phyloP scores from a whole-genome alignment of 495 filamentous ascomycete species.

The Neurospora tetrasperma region DNA sequence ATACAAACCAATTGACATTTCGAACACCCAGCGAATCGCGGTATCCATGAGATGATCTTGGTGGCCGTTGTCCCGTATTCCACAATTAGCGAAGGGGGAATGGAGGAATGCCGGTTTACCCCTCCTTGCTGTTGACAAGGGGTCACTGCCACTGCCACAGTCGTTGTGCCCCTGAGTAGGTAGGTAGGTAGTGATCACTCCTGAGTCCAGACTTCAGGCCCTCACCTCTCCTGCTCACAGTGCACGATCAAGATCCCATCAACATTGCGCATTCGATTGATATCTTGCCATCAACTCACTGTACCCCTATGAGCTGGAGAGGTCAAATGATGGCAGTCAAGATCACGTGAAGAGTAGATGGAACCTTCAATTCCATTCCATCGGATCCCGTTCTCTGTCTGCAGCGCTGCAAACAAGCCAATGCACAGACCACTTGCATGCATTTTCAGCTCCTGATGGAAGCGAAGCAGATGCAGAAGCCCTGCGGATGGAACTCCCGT shows the following conservation, averaged over 20 bases:
- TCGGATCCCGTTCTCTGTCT: background rate
- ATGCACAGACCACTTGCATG: background rate
- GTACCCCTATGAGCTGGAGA: background rate
- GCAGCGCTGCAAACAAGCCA: background rate
- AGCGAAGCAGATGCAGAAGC: background rate
- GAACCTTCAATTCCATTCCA: background rate
- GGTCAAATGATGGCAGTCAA: background rate
- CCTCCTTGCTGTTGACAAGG: background rate
- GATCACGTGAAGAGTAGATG: background rate
- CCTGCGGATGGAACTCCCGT: background rate
- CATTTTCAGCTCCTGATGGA: background rate
- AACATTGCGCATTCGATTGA: background rate
- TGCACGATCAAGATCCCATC: background rate
- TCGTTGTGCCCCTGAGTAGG: background rate
- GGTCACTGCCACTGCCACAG: background rate
- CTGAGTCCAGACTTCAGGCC: background rate
- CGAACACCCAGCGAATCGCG: background rate
- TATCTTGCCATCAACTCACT: background rate
- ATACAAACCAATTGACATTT: background rate
- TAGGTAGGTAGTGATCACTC: background rate
- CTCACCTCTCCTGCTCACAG: background rate
- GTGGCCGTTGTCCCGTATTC: background rate
- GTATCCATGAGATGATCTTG: background rate
- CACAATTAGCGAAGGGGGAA: background rate
- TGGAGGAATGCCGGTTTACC: background rate